Percentiles rank a stretch among this genome's conserved stretches.
Evolutionary conservation across 208 protist genomes (phyloP).

Genomic region (Crithidia bombi): DNA sequence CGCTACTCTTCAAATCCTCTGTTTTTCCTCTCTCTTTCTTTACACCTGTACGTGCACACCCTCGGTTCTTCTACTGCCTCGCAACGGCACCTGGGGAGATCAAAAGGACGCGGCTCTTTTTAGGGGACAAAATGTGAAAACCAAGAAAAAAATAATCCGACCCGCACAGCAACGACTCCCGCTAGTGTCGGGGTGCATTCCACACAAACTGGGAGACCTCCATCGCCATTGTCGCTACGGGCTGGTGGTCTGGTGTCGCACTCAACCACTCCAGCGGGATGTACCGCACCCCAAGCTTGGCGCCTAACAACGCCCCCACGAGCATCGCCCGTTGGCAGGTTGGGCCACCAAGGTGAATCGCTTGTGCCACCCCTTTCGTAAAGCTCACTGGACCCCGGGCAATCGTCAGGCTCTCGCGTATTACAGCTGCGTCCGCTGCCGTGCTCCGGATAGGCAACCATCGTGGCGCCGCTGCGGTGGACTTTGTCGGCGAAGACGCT

Average conservation of each 20-base stretch:
- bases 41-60: no score
- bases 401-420: constrained; percentile 67
- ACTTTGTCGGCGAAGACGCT: neutral
- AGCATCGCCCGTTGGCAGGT: constrained; percentile 75
- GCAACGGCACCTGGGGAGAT: no score
- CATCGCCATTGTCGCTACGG: constrained; percentile 69
- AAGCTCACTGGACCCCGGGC: constrained; percentile 55
- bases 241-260: constrained; percentile 65
- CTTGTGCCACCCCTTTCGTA: constrained; percentile 51
- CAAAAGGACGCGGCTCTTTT: no score
- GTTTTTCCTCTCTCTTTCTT: no score
- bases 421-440: constrained; percentile 37
- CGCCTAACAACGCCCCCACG: constrained; percentile 82
- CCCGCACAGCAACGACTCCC: no score
- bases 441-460: constrained; percentile 41
- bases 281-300: constrained; percentile 60
- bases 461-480: constrained; percentile 1
- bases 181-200: constrained; percentile 40
- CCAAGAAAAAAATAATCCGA: no score
- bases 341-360: constrained; percentile 54
- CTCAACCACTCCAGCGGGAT: constrained; percentile 79
- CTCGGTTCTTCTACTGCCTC: no score
- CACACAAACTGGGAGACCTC: constrained; percentile 86
- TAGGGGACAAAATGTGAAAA: no score
- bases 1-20: no score